These are phyloP conservation scores for Ogataea ganodermae DNA, from an alignment of 805 yeast genomes.

Conservation along the genomic window DNA sequence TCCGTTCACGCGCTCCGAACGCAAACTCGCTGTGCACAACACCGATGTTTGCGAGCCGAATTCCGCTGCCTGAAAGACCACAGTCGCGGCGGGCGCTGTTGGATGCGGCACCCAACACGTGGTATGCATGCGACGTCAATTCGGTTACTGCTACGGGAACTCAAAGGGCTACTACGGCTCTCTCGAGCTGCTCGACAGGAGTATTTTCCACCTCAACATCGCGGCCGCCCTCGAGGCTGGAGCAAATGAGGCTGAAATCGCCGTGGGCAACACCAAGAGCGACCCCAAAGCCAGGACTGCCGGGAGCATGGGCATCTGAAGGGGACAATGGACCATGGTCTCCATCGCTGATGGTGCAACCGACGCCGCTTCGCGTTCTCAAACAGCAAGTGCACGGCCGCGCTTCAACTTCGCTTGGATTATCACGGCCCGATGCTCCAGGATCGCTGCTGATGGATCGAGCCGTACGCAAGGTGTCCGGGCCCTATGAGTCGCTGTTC, in stretches of 20 bases:
- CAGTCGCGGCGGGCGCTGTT: constrained; percentile 27
- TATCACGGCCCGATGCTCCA: not conserved
- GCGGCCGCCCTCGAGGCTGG: constrained; percentile 20
- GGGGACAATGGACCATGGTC: constrained; percentile 6
- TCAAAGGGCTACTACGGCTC: constrained; percentile 3
- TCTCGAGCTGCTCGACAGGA: constrained; percentile 1
- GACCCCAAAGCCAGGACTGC: not conserved
- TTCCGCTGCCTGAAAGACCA: constrained; percentile 33
- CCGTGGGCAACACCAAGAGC: constrained; percentile 1
- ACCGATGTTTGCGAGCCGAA: constrained; percentile 12
- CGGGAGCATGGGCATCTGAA: not conserved
- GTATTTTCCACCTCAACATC: constrained; percentile 4
- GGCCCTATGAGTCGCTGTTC: constrained; percentile 34
- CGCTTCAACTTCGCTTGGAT: constrained; percentile 26
- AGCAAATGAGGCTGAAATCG: constrained; percentile 10
- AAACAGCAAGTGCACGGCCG: constrained; percentile 25
- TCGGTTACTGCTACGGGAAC: not conserved
- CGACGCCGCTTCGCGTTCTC: constrained; percentile 25
- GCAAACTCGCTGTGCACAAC: not conserved
- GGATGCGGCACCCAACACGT: not conserved
- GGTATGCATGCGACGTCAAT: not conserved
- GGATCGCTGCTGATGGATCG: constrained; percentile 4
- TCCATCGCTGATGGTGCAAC: constrained; percentile 17
- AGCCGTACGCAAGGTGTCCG: constrained; percentile 12
- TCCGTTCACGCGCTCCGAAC: not conserved